phyloP scores from a whole-genome alignment of 1,139 yeast genomes.

The Hemisphaericaspora subhashii region DNA sequence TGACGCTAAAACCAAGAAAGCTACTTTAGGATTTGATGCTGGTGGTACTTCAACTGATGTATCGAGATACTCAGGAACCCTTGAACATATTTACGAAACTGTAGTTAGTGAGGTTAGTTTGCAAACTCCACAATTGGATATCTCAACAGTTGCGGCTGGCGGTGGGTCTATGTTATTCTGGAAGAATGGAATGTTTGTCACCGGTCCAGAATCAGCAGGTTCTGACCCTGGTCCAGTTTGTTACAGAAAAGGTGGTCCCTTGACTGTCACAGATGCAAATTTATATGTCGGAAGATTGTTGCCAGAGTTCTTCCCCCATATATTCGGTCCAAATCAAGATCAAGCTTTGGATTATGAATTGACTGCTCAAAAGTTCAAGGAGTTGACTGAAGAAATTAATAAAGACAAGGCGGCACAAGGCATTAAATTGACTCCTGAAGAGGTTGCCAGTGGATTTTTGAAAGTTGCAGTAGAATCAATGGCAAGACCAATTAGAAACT shows the following conservation, averaged over 20 bases:
- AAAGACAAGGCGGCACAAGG: constrained; percentile 23
- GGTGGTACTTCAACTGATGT: constrained; percentile 53
- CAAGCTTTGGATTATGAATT: constrained; percentile 36
- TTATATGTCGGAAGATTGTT: constrained; percentile 41
- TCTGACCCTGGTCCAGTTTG: constrained; percentile 51
- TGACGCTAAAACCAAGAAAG: constrained; percentile 28
- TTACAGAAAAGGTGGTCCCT: constrained; percentile 48
- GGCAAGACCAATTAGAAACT: constrained; percentile 47
- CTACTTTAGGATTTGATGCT: constrained; percentile 49
- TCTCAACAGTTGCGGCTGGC: constrained; percentile 50
- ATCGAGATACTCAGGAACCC: constrained; percentile 38
- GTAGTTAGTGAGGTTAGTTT: constrained; percentile 44
- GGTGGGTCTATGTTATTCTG: constrained; percentile 49
- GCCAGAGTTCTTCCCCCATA: constrained; percentile 43
- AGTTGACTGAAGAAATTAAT: constrained; percentile 36
- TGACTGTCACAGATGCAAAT: constrained; percentile 49
- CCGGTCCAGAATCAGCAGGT: constrained; percentile 50
- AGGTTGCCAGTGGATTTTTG: constrained; percentile 45
- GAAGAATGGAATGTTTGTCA: constrained; percentile 48
- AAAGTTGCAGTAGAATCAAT: constrained; percentile 47
- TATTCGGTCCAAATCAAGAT: constrained; percentile 46
- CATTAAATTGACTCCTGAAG: constrained; percentile 31
- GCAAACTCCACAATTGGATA: constrained; percentile 48
- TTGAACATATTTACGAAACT: constrained; percentile 46
- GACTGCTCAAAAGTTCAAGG: constrained; percentile 29